Evolutionary conservation across 1,284 basidiomycete species (phyloP).

Genomic region (Irpex sp.): DNA sequence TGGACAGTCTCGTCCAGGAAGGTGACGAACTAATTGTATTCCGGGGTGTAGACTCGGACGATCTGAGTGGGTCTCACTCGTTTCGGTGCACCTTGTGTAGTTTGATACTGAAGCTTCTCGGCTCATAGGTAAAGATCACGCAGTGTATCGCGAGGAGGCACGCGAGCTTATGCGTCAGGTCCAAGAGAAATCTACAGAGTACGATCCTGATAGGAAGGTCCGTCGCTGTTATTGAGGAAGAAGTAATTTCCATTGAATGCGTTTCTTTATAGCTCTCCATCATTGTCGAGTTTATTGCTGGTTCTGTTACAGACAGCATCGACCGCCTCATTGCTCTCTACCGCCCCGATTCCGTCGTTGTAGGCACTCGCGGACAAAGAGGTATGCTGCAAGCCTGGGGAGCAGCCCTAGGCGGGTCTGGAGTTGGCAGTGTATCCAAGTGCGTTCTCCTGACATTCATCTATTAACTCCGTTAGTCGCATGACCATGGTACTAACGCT

Average conservation of each 20-base stretch:
- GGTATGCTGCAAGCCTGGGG: conserved; percentile 57
- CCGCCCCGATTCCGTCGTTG: conserved; percentile 91
- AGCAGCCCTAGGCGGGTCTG: conserved; percentile 50
- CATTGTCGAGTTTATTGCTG: conserved; percentile 92
- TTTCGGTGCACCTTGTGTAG: not conserved
- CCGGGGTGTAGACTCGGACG: conserved; percentile 85
- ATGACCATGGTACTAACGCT: not conserved
- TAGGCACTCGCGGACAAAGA: conserved; percentile 82
- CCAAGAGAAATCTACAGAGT: conserved; percentile 79
- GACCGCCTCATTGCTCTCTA: conserved; percentile 94
- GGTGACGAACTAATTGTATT: conserved; percentile 94
- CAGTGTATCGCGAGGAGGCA: conserved; percentile 85
- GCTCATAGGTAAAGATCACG: conserved; percentile 68
- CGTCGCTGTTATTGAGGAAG: not conserved
- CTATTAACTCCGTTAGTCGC: not conserved
- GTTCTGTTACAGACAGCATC: conserved; percentile 84
- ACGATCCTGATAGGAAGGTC: conserved; percentile 76
- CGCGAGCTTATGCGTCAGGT: conserved; percentile 79
- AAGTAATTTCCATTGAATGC: not conserved
- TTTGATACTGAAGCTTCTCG: not conserved
- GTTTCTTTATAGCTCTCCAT: conserved; percentile 66
- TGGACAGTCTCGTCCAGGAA: conserved; percentile 86
- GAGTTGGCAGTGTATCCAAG: conserved; percentile 67
- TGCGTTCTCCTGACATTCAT: conserved; percentile 24
- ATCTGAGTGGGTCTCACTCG: conserved; percentile 47